Conservation (phyloP, 1,139 yeast species). For the Pichia sp. region DNA sequence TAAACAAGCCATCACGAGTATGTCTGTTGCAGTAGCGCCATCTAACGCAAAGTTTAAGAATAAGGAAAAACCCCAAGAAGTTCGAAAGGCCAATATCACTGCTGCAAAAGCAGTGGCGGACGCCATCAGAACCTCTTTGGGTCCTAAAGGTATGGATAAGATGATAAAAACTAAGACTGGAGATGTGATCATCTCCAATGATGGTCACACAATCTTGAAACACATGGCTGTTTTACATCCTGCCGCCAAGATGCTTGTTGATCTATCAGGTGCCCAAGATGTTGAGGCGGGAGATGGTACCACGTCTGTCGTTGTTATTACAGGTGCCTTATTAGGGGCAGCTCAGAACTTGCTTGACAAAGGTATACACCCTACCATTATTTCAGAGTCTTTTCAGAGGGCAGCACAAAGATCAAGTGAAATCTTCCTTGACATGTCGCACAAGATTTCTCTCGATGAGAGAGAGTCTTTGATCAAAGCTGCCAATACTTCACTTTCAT, state of each 20-base stretch:
- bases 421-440: conserved; percentile 79
- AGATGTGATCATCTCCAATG: conserved; percentile 91
- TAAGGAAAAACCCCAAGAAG: conserved; percentile 97
- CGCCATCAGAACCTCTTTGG: conserved; percentile 94
- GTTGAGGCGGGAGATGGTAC: conserved; percentile 99
- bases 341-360: conserved; percentile 84
- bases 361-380: conserved; percentile 94
- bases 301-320: conserved; percentile 90
- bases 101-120: conserved; percentile 98
- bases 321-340: conserved; percentile 92
- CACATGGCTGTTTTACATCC: conserved; percentile 99
- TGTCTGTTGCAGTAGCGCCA: conserved; percentile 39
- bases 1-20: neutral
- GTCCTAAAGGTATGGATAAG: conserved; percentile 99
- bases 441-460: conserved; percentile 68
- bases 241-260: conserved; percentile 97
- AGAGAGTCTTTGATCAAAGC: conserved; percentile 83
- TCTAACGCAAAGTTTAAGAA: conserved; percentile 89
- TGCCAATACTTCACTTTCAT: conserved; percentile 87
- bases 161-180: conserved; percentile 94
- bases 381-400: conserved; percentile 91
- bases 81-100: conserved; percentile 83
- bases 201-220: conserved; percentile 93
- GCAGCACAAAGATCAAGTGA: conserved; percentile 89
- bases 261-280: conserved; percentile 95